Evolutionary conservation across 805 yeast genomes (phyloP), one percentile per base, ranked within the genome.

Genomic region (Debaryomyces castellii): DNA sequence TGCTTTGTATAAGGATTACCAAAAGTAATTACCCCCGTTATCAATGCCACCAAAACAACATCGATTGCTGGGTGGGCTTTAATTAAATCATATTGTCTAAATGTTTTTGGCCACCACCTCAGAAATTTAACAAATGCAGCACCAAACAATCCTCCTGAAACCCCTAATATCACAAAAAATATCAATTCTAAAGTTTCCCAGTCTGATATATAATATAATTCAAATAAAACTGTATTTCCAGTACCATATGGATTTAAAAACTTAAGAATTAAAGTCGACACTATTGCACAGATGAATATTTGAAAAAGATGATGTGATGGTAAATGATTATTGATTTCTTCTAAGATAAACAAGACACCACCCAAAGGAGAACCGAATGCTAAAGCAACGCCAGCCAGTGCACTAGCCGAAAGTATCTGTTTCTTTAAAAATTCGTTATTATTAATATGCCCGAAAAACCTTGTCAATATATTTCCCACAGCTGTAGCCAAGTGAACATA

Each of bases 341-440:
- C 85, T 41, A 80, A 63, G 21, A 77, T 72, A 55, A 80, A 80
- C 18, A 80, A 55, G 2, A 80, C 82, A 1, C 83, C 85, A 2
- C 84, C 85, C 7, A 80, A 57, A 1, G 85, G 85, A 1, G 81
- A 74, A 0, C 85, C 85, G 60, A 80, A 80, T 1, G 84, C 83
- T 22, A 80, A 63, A 5, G 84, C 81, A 9, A 80, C 83, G 2
- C 85, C 85, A 3, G 83, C 80, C 46, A 76, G 68, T 1, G 83
- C 80, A 23, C 81, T 72, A 0, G 85, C 83, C 2, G 82, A 74
- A 14, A 80, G 60, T 4, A 80, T 71, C 50, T 77, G 82, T 43
- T 83, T 69, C 43, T 77, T 67, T 44, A 77, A 68, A 21, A 77
- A 59, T 35, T 79, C 83, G 51, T 79, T 80, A 5, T 64, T 57